Conservation (phyloP, 805 yeast genomes). For the Scheffersomyces ergatensis region DNA sequence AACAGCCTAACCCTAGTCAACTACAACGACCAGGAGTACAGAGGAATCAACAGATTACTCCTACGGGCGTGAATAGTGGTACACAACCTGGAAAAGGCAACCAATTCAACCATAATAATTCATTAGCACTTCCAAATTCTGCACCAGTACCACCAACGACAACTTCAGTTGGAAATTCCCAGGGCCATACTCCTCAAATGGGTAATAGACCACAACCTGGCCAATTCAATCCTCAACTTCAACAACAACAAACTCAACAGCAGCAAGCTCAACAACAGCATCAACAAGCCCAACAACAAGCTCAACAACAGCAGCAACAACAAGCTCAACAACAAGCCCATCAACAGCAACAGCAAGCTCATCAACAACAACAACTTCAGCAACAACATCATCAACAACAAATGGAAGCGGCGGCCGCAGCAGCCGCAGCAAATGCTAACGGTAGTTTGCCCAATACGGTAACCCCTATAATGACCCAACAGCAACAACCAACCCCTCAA, state of each 20-base stretch:
- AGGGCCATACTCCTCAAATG: slow-evolving; percentile 30
- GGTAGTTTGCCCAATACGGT: slow-evolving; percentile 13
- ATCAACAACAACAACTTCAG: slow-evolving; percentile 10
- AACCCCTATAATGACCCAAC: slow-evolving; percentile 23
- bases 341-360: slow-evolving; percentile 16
- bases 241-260: slow-evolving; percentile 11
- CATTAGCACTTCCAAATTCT: neutral
- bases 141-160: neutral
- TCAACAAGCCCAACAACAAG: no score
- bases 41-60: neutral
- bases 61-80: slow-evolving; percentile 3
- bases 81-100: neutral
- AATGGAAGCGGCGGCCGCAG: no score
- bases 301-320: slow-evolving; percentile 5
- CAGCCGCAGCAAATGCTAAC: slow-evolving; percentile 8
- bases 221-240: slow-evolving; percentile 4
- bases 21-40: neutral
- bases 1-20: neutral
- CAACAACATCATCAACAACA: slow-evolving; percentile 16
- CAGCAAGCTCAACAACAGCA: slow-evolving; percentile 17
- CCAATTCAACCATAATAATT: neutral
- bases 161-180: slow-evolving; percentile 15
- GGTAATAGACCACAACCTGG: slow-evolving; percentile 19
- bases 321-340: slow-evolving; percentile 10
- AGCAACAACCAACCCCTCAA: slow-evolving; percentile 21